phyloP scores from a whole-genome alignment of 331 rosid genomes.

The Pyrus hybrid region DNA sequence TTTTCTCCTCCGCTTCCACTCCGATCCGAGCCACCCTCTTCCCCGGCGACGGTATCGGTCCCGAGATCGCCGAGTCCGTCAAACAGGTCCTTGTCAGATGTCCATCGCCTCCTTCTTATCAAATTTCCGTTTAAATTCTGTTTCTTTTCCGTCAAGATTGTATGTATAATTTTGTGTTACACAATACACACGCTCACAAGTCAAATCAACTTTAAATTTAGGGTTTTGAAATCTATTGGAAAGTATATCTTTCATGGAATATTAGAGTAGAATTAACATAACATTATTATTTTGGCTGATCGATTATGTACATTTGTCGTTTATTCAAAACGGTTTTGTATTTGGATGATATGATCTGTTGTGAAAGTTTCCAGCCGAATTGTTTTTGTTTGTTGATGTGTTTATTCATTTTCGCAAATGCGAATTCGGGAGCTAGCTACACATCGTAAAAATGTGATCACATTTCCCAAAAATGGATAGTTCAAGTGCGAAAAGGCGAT shows the following conservation, averaged over 20 bases:
- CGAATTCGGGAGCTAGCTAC: neutral
- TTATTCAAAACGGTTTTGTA: neutral
- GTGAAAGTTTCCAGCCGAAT: neutral
- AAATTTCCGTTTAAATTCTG: neutral
- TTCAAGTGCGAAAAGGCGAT: neutral
- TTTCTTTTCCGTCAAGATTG: neutral
- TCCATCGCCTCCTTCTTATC: neutral
- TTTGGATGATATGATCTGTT: neutral
- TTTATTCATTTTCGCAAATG: neutral
- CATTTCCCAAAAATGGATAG: neutral
- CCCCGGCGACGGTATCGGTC: conserved; percentile 97
- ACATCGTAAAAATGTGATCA: neutral
- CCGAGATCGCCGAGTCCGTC: conserved; percentile 90
- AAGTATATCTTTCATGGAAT: neutral
- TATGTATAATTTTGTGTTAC: no score
- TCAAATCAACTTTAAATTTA: neutral
- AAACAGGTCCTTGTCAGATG: conserved; percentile 47
- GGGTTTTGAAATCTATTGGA: neutral
- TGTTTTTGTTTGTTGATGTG: neutral
- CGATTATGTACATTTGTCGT: neutral
- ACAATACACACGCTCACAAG: neutral
- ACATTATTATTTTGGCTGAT: neutral
- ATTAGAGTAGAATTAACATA: neutral
- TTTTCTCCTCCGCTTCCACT: conserved; percentile 47
- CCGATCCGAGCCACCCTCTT: conserved; percentile 86